phyloP scores from a whole-genome alignment of 192 early-diverging fungal genomes.

The Lobosporangium transversale region DNA sequence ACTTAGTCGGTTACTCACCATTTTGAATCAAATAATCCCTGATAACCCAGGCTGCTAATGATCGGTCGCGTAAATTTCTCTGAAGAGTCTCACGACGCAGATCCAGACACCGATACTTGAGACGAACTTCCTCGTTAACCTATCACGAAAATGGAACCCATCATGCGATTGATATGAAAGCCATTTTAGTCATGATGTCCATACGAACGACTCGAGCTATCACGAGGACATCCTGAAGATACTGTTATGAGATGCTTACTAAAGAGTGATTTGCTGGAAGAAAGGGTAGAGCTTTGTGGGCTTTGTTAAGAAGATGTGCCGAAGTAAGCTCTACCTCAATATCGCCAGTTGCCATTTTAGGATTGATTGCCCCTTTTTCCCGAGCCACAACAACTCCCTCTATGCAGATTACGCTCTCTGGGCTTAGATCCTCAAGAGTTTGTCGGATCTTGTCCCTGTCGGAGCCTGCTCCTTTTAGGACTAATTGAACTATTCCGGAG shows the following conservation, averaged over 20 bases:
- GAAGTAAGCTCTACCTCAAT: constrained; percentile 76
- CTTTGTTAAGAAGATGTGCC: constrained; percentile 75
- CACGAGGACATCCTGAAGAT: too few relatives aligned
- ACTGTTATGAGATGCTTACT: too few relatives aligned
- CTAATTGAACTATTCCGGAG: constrained; percentile 80
- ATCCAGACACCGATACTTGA: constrained; percentile 83
- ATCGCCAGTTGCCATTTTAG: constrained; percentile 62
- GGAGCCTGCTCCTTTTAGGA: constrained; percentile 53
- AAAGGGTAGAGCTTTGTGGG: constrained; percentile 69
- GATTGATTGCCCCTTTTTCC: constrained; percentile 60
- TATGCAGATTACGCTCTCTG: constrained; percentile 79
- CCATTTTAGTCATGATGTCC: too few relatives aligned
- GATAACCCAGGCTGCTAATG: constrained; percentile 70
- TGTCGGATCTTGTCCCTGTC: constrained; percentile 19
- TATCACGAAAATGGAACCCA: too few relatives aligned
- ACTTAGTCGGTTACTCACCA: too few relatives aligned
- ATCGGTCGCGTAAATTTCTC: constrained; percentile 76
- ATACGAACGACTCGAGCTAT: too few relatives aligned
- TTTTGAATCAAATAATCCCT: constrained; percentile 75
- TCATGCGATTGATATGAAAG: too few relatives aligned
- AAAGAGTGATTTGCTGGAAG: constrained; percentile 60
- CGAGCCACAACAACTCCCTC: constrained; percentile 71
- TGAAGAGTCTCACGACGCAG: constrained; percentile 82
- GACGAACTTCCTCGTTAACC: constrained; percentile 81
- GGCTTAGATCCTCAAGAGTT: constrained; percentile 63